Percentiles rank a stretch among this genome's conserved stretches.
These are phyloP conservation scores for Blastobotrys buckinghamii DNA, from an alignment of 1,139 yeast species.

Conservation along the genomic window DNA sequence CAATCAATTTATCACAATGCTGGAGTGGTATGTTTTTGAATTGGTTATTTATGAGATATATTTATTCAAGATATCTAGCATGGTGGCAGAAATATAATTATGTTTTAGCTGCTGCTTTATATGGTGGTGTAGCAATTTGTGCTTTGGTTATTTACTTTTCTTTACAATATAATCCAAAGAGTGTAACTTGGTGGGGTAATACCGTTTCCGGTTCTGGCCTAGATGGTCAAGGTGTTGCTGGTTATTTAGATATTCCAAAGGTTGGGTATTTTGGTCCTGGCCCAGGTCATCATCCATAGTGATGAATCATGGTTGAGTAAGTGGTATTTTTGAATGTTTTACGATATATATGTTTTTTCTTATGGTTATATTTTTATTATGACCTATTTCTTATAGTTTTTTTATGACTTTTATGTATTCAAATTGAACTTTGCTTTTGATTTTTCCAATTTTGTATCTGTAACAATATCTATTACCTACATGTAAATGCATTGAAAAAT, in stretches of 20 bases:
- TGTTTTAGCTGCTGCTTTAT: slow-evolving; percentile 48
- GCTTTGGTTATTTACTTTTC: slow-evolving; percentile 49
- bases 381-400: no score
- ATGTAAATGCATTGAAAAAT: no score
- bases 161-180: slow-evolving; percentile 40
- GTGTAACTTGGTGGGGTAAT: slow-evolving; percentile 55
- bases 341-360: no score
- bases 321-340: no score
- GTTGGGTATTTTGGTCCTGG: slow-evolving; percentile 4
- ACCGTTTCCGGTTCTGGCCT: slow-evolving; percentile 38
- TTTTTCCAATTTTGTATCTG: no score
- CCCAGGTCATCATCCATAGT: slow-evolving; percentile 3
- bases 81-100: slow-evolving; percentile 67
- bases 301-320: background rate
- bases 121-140: slow-evolving; percentile 54
- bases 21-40: slow-evolving; percentile 1
- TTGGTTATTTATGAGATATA: slow-evolving; percentile 10
- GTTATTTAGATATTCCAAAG: slow-evolving; percentile 11
- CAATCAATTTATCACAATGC: slow-evolving; percentile 1
- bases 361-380: no score
- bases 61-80: slow-evolving; percentile 24
- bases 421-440: no score
- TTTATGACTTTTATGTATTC: no score
- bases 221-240: slow-evolving; percentile 33
- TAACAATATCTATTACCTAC: no score